Evolutionary conservation across 2,329 filamentous ascomycete genomes (phyloP).

Genomic region (Fusarium chlamydosporum): DNA sequence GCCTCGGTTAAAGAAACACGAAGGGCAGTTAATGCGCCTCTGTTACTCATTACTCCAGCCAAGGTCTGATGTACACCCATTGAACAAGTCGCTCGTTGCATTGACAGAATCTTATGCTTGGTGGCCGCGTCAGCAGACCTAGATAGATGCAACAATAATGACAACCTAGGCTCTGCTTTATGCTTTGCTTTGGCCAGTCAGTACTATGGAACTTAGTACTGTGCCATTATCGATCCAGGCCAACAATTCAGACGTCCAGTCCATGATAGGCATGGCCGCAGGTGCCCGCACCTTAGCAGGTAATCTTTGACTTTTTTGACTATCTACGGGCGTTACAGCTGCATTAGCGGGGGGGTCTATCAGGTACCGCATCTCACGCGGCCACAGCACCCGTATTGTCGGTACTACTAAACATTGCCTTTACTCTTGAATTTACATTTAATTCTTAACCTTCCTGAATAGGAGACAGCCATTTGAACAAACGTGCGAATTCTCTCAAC

Average conservation of each 20-base stretch:
- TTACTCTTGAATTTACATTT: slow-evolving; percentile 11
- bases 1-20: neutral
- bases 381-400: slow-evolving; percentile 15
- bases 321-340: slow-evolving; percentile 29
- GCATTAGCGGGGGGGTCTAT: slow-evolving; percentile 33
- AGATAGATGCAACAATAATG: slow-evolving; percentile 25
- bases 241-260: slow-evolving; percentile 23
- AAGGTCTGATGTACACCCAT: slow-evolving; percentile 14
- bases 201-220: no score
- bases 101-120: slow-evolving; percentile 11
- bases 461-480: neutral
- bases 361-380: slow-evolving; percentile 30
- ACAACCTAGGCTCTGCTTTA: slow-evolving; percentile 24
- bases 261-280: slow-evolving; percentile 3
- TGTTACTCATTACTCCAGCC: slow-evolving; percentile 8
- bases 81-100: neutral
- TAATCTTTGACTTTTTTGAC: slow-evolving; percentile 27
- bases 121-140: slow-evolving; percentile 30
- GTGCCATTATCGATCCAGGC: slow-evolving; percentile 2
- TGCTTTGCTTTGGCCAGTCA: slow-evolving; percentile 36
- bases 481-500: neutral
- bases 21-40: neutral
- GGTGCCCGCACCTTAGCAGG: neutral
- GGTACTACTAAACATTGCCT: slow-evolving; percentile 5
- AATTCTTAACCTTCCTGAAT: slow-evolving; percentile 2